Evolutionary conservation across 768 basidiomycete species (phyloP).

Genomic region (Suillus subaureus): DNA sequence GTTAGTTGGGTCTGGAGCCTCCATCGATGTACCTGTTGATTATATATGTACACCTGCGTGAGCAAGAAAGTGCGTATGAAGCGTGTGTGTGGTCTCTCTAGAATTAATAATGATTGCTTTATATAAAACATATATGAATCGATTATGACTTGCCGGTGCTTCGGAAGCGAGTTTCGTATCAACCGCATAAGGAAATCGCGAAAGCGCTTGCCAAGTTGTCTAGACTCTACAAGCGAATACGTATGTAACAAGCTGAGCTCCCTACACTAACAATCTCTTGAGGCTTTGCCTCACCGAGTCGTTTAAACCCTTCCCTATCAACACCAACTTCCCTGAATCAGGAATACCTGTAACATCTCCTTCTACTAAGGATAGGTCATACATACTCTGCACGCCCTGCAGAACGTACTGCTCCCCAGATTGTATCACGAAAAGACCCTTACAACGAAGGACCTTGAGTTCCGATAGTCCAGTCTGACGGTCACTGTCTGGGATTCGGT

Average conservation of each 20-base stretch:
- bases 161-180: conserved; percentile 7
- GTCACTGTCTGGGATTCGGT: conserved; percentile 42
- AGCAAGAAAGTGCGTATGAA: background rate
- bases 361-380: conserved; percentile 67
- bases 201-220: background rate
- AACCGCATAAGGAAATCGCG: background rate
- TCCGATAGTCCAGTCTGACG: conserved; percentile 13
- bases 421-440: conserved; percentile 70
- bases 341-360: conserved; percentile 49
- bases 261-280: conserved; percentile 25
- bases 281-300: conserved; percentile 58
- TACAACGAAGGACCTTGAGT: conserved; percentile 80
- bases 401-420: conserved; percentile 69
- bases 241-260: background rate
- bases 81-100: background rate
- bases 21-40: conserved; percentile 8
- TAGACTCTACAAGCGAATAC: background rate
- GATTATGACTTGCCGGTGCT: background rate
- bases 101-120: background rate
- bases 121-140: background rate
- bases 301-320: conserved; percentile 83
- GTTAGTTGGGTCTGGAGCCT: conserved; percentile 40
- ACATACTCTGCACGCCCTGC: conserved; percentile 91
- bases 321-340: conserved; percentile 76
- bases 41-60: background rate